Evolutionary conservation across 2,329 filamentous ascomycete species (phyloP).

Genomic region (Arthrocladium fulminans): DNA sequence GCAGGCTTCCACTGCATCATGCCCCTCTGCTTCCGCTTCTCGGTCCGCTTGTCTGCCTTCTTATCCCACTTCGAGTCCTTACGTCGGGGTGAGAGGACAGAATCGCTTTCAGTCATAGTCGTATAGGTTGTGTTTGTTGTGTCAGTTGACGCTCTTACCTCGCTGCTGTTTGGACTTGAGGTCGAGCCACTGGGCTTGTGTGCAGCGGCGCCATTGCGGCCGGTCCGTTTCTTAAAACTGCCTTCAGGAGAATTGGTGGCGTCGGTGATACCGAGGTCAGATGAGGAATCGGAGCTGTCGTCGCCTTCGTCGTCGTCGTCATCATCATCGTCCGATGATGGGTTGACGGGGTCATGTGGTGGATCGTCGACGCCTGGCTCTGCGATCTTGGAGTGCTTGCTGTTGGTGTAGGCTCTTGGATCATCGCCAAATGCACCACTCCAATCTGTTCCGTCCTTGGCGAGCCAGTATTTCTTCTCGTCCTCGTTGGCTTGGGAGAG

Average conservation of each 20-base stretch:
- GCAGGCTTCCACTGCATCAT: constrained; percentile 94
- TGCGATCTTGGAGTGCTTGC: constrained; percentile 44
- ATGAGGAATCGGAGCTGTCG: constrained; percentile 28
- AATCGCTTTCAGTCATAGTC: constrained; percentile 16
- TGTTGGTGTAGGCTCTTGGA: constrained; percentile 52
- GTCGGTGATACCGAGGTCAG: constrained; percentile 53
- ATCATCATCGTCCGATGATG: constrained; percentile 32
- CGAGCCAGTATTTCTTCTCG: constrained; percentile 68
- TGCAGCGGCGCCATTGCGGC: constrained; percentile 23
- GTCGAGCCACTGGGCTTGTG: constrained; percentile 12
- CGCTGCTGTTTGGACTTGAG: constrained; percentile 24
- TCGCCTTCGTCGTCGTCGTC: constrained; percentile 23
- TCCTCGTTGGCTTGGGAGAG: constrained; percentile 63
- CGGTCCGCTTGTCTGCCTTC: constrained; percentile 34
- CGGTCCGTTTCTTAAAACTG: constrained; percentile 22
- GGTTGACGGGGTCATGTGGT: constrained; percentile 43
- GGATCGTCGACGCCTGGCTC: constrained; percentile 48
- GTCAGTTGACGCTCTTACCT: constrained; percentile 32
- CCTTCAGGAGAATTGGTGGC: constrained; percentile 30
- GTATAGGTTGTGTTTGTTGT: constrained; percentile 30
- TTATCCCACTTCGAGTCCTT: constrained; percentile 25
- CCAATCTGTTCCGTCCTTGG: constrained; percentile 76
- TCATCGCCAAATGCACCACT: constrained; percentile 75
- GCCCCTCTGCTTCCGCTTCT: constrained; percentile 79
- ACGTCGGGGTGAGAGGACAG: constrained; percentile 13